Evolutionary conservation across 495 filamentous ascomycete genomes (phyloP), one percentile per base, ranked within the genome.

Genomic region (Hypoxylon trugodes): DNA sequence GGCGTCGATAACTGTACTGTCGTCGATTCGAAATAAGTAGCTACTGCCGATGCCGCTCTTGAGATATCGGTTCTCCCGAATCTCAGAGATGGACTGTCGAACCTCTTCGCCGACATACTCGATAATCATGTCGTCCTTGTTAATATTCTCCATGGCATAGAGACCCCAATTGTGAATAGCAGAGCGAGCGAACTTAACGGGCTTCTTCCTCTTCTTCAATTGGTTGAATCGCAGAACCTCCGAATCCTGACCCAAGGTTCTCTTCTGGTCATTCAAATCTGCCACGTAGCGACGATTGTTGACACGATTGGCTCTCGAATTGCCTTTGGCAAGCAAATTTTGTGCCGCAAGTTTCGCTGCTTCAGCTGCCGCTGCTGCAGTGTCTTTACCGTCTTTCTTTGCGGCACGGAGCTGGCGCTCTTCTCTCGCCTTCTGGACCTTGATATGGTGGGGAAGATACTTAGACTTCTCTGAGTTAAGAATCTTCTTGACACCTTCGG

Each of bases 111-210:
- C 95, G 13, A 99, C 95, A 72, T 99, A 99, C 77, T 99, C 95
- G 71, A 99, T 99, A 70, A 99, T 99, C 93, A 99, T 97, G 74
- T 99, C 95, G 72, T 97, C 96, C 65, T 92, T 92, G 24, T 91
- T 82, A 57, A 99, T 99, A 67, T 96, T 94, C 75, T 98, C 94
- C 81, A 97, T 93, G 5, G 95, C 93, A 69, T 98, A 99, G 33
- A 99, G 77, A 24, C 95, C 95, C 95, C 95, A 99, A 70, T 97
- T 97, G 75, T 99, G 95, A 66, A 99, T 99, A 41, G 95, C 96
- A 19, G 96, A 98, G 5, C 95, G 87, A 47, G 93, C 95, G 72
- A 99, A 99, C 69, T 95, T 94, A 52, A 99, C 95, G 0, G 94
- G 93, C 79, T 99, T 99, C 87, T 98, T 98, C 43, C 95, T 88